Conservation (phyloP, 2,329 filamentous ascomycete species). For the Trichoderma koningiopsis region DNA sequence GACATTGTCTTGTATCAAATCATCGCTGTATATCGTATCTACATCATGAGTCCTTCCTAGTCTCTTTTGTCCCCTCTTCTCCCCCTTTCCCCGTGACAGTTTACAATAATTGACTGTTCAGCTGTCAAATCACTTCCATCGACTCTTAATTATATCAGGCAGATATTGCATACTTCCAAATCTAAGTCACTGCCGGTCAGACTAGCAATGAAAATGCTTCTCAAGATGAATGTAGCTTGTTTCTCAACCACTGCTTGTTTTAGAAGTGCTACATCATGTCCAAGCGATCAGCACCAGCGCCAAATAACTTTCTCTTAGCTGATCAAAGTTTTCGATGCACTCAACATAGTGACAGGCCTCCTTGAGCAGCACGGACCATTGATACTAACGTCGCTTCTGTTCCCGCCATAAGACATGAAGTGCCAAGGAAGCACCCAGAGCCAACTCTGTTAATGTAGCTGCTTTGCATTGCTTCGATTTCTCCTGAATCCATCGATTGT, state of each 20-base stretch:
- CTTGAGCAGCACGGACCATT: slow-evolving; percentile 23
- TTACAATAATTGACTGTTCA: not conserved
- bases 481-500: slow-evolving; percentile 54
- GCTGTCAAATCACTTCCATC: not conserved
- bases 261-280: not conserved
- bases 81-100: not conserved
- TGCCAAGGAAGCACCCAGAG: slow-evolving; percentile 29
- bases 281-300: not conserved
- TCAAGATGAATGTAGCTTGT: not conserved
- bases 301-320: not conserved
- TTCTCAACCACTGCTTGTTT: not conserved
- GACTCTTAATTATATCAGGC: not conserved
- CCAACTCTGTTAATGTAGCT: slow-evolving; percentile 21
- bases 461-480: slow-evolving; percentile 51
- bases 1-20: not conserved
- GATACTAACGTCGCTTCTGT: no score
- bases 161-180: not conserved
- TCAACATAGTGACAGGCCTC: not conserved
- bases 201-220: not conserved
- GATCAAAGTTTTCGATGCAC: not conserved
- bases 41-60: not conserved
- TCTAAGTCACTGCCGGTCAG: not conserved
- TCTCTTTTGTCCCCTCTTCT: not conserved
- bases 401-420: no score
- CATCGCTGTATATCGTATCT: not conserved